Percentiles rank a stretch among this genome's conserved stretches.
phyloP scores from a whole-genome alignment of 352 stramenopile genomes.

The Elongisporangium anandrum region DNA sequence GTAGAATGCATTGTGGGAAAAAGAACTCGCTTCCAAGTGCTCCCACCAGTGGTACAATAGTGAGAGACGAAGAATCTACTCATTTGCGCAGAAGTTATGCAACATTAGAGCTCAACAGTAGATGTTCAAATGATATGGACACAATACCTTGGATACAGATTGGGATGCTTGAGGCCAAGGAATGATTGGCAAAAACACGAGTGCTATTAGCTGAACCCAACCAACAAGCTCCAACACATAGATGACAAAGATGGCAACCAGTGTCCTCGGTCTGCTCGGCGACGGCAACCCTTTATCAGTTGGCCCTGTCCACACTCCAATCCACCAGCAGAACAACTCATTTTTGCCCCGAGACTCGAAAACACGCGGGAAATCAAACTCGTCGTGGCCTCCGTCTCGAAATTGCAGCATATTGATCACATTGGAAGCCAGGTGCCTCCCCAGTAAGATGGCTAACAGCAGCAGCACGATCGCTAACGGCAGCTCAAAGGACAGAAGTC shows the following conservation, averaged over 20 bases:
- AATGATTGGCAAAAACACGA: conserved; percentile 46
- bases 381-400: conserved; percentile 14
- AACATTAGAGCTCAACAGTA: not conserved
- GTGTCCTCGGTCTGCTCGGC: conserved; percentile 11
- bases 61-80: conserved; percentile 26
- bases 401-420: conserved; percentile 32
- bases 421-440: conserved; percentile 20
- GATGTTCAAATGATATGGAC: not conserved
- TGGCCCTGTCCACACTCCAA: conserved; percentile 37
- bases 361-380: conserved; percentile 43
- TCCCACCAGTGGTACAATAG: conserved; percentile 47
- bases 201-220: conserved; percentile 39
- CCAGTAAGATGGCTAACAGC: conserved; percentile 28
- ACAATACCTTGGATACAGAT: conserved; percentile 26
- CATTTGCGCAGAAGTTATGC: not conserved
- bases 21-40: conserved; percentile 29
- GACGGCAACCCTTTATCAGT: conserved; percentile 23
- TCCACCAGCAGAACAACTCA: not conserved
- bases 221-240: conserved; percentile 37
- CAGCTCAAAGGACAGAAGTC: conserved; percentile 48
- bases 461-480: conserved; percentile 35
- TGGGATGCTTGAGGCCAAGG: conserved; percentile 37
- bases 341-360: not conserved
- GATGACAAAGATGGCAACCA: conserved; percentile 6
- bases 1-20: conserved; percentile 33